Conservation (phyloP, 768 basidiomycete species). For the Mrakia hoshinonis region DNA sequence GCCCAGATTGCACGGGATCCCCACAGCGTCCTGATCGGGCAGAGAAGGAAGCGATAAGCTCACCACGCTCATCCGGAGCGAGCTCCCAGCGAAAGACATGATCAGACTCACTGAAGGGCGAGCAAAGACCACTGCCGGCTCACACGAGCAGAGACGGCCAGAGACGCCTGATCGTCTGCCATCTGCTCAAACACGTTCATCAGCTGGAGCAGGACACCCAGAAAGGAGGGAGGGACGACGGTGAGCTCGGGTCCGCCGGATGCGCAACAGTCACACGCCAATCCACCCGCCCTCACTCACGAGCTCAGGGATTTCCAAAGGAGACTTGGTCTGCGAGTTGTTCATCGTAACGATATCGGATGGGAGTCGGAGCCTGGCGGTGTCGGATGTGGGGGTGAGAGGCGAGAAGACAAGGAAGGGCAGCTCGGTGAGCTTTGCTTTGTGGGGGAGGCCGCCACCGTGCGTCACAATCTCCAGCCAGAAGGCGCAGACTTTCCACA, state of each 20-base stretch:
- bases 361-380: no score
- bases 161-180: background rate
- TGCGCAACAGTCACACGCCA: no score
- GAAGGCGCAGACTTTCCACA: no score
- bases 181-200: slow-evolving; percentile 9
- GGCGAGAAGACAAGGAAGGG: no score
- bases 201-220: background rate
- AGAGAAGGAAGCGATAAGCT: background rate
- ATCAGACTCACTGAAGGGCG: background rate
- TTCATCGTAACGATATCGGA: no score
- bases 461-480: no score
- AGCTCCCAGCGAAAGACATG: background rate
- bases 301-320: slow-evolving; percentile 14
- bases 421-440: no score
- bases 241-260: background rate
- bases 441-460: no score
- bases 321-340: background rate
- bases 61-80: no score
- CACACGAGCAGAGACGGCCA: slow-evolving; percentile 2
- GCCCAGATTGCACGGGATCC: slow-evolving; percentile 8
- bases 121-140: background rate
- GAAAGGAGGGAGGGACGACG: background rate
- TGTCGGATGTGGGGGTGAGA: no score
- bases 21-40: slow-evolving; percentile 1
- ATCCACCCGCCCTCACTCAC: background rate